phyloP scores from a whole-genome alignment of 495 filamentous ascomycete genomes.

The Aspergillus nidulans region DNA sequence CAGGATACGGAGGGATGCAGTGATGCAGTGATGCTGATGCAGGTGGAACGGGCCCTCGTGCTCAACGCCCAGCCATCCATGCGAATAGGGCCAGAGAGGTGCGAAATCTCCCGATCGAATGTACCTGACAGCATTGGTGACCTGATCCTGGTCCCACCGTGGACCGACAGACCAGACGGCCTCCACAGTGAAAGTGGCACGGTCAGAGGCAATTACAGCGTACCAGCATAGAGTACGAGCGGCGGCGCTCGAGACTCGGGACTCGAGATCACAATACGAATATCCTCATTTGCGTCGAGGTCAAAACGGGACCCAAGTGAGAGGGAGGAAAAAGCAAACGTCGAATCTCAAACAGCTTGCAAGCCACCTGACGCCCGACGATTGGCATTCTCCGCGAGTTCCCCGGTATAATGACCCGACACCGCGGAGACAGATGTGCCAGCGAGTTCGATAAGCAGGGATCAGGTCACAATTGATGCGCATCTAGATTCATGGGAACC shows the following conservation, averaged over 20 bases:
- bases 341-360: constrained; percentile 11
- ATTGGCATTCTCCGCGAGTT: constrained; percentile 14
- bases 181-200: background rate
- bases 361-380: constrained; percentile 14
- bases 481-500: constrained; percentile 10
- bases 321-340: constrained; percentile 11
- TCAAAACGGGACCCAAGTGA: background rate
- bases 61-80: background rate
- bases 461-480: constrained; percentile 2
- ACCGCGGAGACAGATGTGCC: constrained; percentile 12
- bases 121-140: background rate
- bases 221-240: background rate
- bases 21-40: background rate
- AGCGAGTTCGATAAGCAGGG: constrained; percentile 3
- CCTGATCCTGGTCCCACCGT: constrained; percentile 8
- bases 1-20: too few species aligned
- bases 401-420: constrained; percentile 8
- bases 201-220: background rate
- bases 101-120: background rate
- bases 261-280: background rate
- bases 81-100: background rate
- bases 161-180: background rate
- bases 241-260: too few species aligned
- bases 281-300: background rate
- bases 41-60: background rate